Conservation (phyloP, 176 grass and related monocot genomes). For the Olyra latifolia region DNA sequence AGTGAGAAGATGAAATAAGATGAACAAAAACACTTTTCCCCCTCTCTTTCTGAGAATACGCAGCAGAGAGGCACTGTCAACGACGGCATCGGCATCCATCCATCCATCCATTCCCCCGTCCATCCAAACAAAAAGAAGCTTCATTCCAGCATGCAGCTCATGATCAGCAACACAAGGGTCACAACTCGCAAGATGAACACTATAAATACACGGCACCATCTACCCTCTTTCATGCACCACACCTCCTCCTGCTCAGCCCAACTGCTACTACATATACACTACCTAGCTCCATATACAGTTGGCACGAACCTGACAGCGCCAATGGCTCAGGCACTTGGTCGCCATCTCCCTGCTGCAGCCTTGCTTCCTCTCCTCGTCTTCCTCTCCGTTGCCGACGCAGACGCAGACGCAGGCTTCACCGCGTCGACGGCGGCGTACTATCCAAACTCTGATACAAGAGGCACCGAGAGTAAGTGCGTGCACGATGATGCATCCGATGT, state of each 20-base stretch:
- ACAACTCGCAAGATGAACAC: not conserved
- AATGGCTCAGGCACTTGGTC: slow-evolving; percentile 11
- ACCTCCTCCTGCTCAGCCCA: no score
- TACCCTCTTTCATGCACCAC: not conserved
- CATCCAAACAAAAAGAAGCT: not conserved
- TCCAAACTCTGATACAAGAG: slow-evolving; percentile 48
- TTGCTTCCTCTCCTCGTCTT: slow-evolving; percentile 20
- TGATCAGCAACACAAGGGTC: not conserved
- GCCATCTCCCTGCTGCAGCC: not conserved
- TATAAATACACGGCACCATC: not conserved
- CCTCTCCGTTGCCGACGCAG: slow-evolving; percentile 30
- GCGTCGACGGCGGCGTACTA: slow-evolving; percentile 73
- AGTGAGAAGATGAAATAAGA: not conserved
- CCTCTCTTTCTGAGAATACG: not conserved
- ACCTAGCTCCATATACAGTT: no score
- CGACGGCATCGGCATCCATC: slow-evolving; percentile 12
- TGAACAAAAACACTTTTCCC: not conserved
- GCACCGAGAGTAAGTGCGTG: slow-evolving; percentile 13
- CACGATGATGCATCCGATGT: no score
- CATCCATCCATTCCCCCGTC: not conserved
- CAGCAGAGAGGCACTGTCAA: slow-evolving; percentile 29
- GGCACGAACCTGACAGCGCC: not conserved
- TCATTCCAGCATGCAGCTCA: not conserved
- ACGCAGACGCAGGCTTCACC: slow-evolving; percentile 39
- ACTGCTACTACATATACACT: not conserved